Base-by-base conservation (phyloP, 495 filamentous ascomycete species). In the Penicillium samsonianum region DNA sequence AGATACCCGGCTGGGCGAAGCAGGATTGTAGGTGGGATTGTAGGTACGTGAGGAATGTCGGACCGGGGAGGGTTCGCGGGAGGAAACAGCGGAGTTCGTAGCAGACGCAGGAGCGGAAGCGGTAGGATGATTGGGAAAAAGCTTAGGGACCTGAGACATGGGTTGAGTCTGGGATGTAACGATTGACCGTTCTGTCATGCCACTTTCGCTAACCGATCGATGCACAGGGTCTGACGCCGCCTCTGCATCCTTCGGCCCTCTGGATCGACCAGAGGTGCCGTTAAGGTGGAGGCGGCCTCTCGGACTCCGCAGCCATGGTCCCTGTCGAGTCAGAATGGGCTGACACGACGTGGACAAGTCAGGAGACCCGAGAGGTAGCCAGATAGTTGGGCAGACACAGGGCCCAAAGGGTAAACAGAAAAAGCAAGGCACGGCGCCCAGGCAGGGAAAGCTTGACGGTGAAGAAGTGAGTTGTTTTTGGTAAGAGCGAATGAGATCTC, bases 51-150 rank as follows among this genome's bases (percentile, higher is more conserved):
- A 68, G 43, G 73, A 69, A 33, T 63, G 65, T 52, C 75, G 72
- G 45, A 75, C 67, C 19, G 80, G 80, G 9, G 80, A 82, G 49
- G 73, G 66, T 62, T 82, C 80, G 51, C 79, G 79, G 14, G 80
- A 82, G 49, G 80, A 74, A 55, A 75, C 72, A 44, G 67, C 72
- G 22, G 80, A 82, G 59, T 71, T 73, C 45, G 71, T 63, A 14
- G 70, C 55, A 4, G 79, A 79, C 1, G 71, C 52, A 23, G 74
- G 63, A 28, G 62, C 56, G 30, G 77, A 77, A 28, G 66, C 30
- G 38, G 59, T 66, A 55, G 71, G 68, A 37, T 64, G 59, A 44
- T 67, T 69, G 30, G 72, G 69, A 48, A 72, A 55, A 52, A 74
- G 59, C 55, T 71, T 74, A 55, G 74, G 76, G 41, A 77, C 44